Evolutionary conservation across 305 asterid genomes (phyloP).

Genomic region (Vinca major): DNA sequence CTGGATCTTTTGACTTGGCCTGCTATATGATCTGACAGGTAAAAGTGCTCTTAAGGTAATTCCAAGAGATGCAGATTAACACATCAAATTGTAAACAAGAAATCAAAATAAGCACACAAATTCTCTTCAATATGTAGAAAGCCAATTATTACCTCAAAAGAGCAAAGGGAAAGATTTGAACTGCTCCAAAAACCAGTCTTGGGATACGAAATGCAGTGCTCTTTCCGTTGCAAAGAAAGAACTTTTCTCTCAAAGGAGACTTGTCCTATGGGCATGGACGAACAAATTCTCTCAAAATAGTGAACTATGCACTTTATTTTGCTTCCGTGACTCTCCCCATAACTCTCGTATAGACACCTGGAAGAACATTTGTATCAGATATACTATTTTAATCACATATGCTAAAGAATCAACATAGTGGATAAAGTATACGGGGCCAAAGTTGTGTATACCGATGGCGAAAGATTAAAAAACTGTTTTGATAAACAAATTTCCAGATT

Average conservation of each 20-base stretch:
- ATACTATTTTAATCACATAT: constrained; percentile 16
- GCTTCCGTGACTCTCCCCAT: constrained; percentile 46
- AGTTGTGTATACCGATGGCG: not conserved
- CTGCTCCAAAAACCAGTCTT: constrained; percentile 59
- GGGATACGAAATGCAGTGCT: constrained; percentile 38
- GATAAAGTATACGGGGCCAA: not conserved
- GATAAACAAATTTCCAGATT: not conserved
- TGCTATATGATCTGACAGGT: not conserved
- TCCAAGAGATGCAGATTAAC: not conserved
- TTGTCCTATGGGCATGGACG: constrained; percentile 47
- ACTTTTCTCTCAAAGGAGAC: constrained; percentile 88
- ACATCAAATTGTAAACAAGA: not conserved
- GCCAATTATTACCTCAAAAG: constrained; percentile 47
- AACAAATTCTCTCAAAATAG: constrained; percentile 64
- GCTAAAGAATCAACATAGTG: not conserved
- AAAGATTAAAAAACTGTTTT: not conserved
- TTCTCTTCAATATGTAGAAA: not conserved
- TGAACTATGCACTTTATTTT: constrained; percentile 79
- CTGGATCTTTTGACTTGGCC: not conserved
- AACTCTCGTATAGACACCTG: constrained; percentile 60
- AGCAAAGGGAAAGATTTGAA: constrained; percentile 56
- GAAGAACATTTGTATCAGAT: constrained; percentile 13
- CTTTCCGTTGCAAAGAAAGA: constrained; percentile 36
- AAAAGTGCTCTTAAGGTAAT: not conserved
- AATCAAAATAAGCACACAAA: not conserved